Evolutionary conservation across 306 rosid species (phyloP).

Genomic region (Fragaria nilgerrensis): DNA sequence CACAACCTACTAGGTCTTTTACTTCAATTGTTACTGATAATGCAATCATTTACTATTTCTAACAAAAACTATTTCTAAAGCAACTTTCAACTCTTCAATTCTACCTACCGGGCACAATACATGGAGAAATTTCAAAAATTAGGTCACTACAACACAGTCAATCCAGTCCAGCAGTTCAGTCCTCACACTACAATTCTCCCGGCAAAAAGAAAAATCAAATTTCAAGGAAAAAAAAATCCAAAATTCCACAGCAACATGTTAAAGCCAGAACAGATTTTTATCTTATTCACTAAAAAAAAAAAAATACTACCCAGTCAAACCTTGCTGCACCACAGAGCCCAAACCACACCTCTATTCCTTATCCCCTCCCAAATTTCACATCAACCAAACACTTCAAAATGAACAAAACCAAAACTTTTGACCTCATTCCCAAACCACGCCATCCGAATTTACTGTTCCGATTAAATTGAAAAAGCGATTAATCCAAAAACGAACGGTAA

Average conservation of each 20-base stretch:
- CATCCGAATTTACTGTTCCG: background rate
- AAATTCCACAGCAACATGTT: background rate
- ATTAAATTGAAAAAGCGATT: background rate
- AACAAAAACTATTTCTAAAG: background rate
- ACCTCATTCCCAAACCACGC: background rate
- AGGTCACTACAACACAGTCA: background rate
- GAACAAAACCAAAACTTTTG: background rate
- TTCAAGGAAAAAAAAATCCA: background rate
- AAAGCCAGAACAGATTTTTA: background rate
- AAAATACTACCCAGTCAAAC: background rate
- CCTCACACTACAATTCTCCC: background rate
- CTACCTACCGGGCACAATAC: background rate
- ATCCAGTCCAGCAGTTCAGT: background rate
- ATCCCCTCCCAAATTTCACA: slow-evolving; percentile 10
- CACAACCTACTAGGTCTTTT: background rate
- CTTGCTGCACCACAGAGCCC: background rate
- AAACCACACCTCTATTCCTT: background rate
- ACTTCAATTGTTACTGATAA: background rate
- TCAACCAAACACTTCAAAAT: slow-evolving; percentile 9
- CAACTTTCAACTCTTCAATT: background rate
- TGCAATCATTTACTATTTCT: background rate
- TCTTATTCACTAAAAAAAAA: background rate
- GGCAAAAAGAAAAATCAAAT: background rate
- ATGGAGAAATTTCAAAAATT: background rate
- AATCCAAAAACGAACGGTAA: background rate